Conservation (phyloP, 2,329 filamentous ascomycete species). For the Myriosclerotinia duriaeana region DNA sequence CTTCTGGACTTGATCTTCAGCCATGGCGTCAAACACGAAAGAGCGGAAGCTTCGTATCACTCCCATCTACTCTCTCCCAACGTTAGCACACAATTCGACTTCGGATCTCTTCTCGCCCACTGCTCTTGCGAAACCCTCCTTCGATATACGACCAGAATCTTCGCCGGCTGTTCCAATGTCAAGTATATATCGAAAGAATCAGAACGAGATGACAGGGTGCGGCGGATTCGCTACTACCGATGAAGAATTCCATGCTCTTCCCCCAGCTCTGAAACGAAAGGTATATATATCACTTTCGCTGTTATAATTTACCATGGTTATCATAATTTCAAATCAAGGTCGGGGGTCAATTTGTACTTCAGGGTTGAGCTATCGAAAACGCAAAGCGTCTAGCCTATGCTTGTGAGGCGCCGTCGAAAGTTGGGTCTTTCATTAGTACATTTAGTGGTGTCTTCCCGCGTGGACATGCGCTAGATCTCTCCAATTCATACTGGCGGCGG, state of each 20-base stretch:
- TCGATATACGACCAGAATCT: constrained; percentile 34
- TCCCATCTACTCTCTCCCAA: constrained; percentile 29
- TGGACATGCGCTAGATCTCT: constrained; percentile 3
- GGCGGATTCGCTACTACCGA: constrained; percentile 39
- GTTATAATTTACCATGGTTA: constrained; percentile 11
- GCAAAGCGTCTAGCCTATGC: constrained; percentile 16
- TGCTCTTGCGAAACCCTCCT: constrained; percentile 35
- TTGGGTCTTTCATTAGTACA: constrained; percentile 16
- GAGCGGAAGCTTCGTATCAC: constrained; percentile 16
- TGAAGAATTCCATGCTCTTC: constrained; percentile 52
- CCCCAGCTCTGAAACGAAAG: constrained; percentile 52
- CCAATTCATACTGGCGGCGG: constrained; percentile 21
- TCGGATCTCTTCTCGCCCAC: constrained; percentile 31
- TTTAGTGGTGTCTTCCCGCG: constrained; percentile 14
- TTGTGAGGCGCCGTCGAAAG: constrained; percentile 8
- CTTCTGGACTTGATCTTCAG: constrained; percentile 14
- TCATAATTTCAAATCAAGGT: constrained; percentile 17
- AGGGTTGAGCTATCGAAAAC: constrained; percentile 15
- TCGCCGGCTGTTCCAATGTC: constrained; percentile 29
- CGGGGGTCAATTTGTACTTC: constrained; percentile 5
- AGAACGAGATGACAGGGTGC: constrained; percentile 37
- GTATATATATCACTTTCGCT: constrained; percentile 42
- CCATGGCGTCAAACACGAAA: constrained; percentile 21
- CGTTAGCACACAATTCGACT: constrained; percentile 27
- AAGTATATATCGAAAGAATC: constrained; percentile 36